Evolutionary conservation across 805 yeast genomes (phyloP), one percentile per base, ranked within the genome.

Genomic region (Naumovozyma castellii): DNA sequence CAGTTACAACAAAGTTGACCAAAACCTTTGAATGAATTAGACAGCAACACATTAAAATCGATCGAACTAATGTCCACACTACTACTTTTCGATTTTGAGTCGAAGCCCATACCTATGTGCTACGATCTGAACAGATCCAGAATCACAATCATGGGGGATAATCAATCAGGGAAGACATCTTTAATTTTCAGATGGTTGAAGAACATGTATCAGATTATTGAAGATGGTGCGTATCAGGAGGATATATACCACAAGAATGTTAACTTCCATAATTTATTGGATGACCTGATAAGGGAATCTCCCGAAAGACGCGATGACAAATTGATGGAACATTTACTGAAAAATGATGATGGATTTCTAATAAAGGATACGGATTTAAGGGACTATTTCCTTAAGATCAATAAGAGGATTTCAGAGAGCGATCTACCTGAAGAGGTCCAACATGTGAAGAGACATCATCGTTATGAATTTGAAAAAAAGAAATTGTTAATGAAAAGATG

Each of bases 91-190:
- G 48, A 48, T 33, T 18, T 38, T 1, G 19, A 29, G 6, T 19
- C 39, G 3, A 17, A 38, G 3, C 35, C n/a, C 43, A 20, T 40
- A 4, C 52, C 50, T 5, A 45, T 59, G 17, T 50, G 51, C 30
- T 34, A 37, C 19, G 59, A 56, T 36, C 13, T 44, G 1, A 28
- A 40, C 10, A 40, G 46, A 6, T 42, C 51, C 9, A 41, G 54
- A 15, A 48, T 57, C 5, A 50, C 54, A 30, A 49, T 57, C 5
- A 45, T 56, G 45, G 62, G 61, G 1, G 53, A 48, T 25, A 30
- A 37, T 4, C 34, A 35, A 3, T 44, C 51, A 14, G 61, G 61
- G 5, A 57, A 56, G 37, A 50, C 59, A 1, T 46, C 57, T 0
- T 38, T 57, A 32, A 46, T 53, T 10, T 34, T 44, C 6, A 41